A percentile compares a stretch with the other conserved stretches of the same genome.
These are phyloP conservation scores for Emmonsiellopsis sp. DNA, from an alignment of 2,329 filamentous ascomycete species.

Conservation along the genomic window DNA sequence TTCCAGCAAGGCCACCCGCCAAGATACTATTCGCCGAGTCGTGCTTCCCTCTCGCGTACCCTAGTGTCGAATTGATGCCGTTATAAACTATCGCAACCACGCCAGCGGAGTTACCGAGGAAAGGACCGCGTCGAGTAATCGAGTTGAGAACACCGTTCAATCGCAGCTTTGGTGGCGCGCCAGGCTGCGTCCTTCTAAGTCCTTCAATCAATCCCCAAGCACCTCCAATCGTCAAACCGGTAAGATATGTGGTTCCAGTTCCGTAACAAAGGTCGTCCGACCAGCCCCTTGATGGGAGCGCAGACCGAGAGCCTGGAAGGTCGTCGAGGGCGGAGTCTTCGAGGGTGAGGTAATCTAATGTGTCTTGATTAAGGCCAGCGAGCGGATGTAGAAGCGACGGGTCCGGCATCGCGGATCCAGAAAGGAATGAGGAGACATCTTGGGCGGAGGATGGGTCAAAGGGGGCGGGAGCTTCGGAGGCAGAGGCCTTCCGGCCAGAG, in stretches of 20 bases:
- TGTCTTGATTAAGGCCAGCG: constrained; percentile 83
- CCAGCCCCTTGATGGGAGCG: constrained; percentile 90
- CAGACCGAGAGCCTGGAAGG: constrained; percentile 74
- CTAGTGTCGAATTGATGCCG: constrained; percentile 76
- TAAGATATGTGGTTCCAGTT: constrained; percentile 85
- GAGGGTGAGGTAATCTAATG: constrained; percentile 87
- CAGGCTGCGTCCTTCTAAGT: constrained; percentile 58
- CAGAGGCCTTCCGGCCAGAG: constrained; percentile 50
- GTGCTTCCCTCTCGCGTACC: constrained; percentile 71
- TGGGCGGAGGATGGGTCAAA: constrained; percentile 67
- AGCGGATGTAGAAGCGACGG: constrained; percentile 85
- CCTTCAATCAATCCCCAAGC: constrained; percentile 90
- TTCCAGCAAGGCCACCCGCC: constrained; percentile 80
- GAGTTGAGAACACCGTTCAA: constrained; percentile 93
- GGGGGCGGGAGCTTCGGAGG: constrained; percentile 45
- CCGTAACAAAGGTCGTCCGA: constrained; percentile 98
- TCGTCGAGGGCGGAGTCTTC: constrained; percentile 86
- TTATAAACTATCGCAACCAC: constrained; percentile 97
- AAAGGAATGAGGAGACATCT: constrained; percentile 81
- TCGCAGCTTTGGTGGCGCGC: constrained; percentile 79
- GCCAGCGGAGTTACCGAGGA: constrained; percentile 90
- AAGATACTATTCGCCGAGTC: constrained; percentile 82
- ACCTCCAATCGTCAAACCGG: constrained; percentile 77
- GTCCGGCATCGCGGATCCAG: constrained; percentile 67
- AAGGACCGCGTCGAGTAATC: constrained; percentile 84